Evolutionary conservation across 163 green algal genomes (phyloP).

Genomic region (Chlamydomonas reinhardtii): DNA sequence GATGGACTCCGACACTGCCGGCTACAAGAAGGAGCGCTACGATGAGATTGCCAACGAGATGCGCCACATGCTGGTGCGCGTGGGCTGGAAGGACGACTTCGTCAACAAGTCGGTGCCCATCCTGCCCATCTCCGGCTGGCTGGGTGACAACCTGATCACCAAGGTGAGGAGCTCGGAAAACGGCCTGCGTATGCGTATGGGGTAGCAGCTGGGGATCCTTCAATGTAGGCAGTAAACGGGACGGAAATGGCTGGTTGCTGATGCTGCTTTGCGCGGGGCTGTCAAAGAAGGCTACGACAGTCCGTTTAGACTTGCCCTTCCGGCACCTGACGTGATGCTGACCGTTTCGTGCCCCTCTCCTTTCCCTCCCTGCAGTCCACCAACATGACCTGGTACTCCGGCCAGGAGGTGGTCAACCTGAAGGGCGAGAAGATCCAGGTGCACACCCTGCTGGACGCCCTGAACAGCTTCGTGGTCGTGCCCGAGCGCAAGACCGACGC

Average conservation of each 20-base stretch:
- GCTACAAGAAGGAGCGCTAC: slow-evolving; percentile 97
- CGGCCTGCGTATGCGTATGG: neutral
- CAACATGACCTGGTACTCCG: slow-evolving; percentile 99
- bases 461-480: slow-evolving; percentile 91
- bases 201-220: too few relatives aligned
- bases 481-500: slow-evolving; percentile 90
- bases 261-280: too few relatives aligned
- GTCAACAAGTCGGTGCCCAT: slow-evolving; percentile 93
- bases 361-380: slow-evolving; percentile 61
- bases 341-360: neutral
- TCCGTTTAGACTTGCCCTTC: too few relatives aligned
- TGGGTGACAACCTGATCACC: slow-evolving; percentile 99
- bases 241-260: too few relatives aligned
- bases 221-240: too few relatives aligned
- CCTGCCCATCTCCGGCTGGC: slow-evolving; percentile 99
- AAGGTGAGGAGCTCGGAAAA: slow-evolving; percentile 52
- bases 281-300: too few relatives aligned
- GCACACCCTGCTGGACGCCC: slow-evolving; percentile 93
- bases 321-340: neutral
- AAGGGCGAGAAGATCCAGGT: slow-evolving; percentile 73
- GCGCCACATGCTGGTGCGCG: slow-evolving; percentile 86
- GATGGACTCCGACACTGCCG: slow-evolving; percentile 98
- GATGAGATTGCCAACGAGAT: slow-evolving; percentile 99
- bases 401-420: slow-evolving; percentile 76
- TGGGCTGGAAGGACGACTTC: slow-evolving; percentile 92